These are phyloP conservation scores for Podaxis sp. DNA, from an alignment of 768 basidiomycete genomes.

Conservation along the genomic window DNA sequence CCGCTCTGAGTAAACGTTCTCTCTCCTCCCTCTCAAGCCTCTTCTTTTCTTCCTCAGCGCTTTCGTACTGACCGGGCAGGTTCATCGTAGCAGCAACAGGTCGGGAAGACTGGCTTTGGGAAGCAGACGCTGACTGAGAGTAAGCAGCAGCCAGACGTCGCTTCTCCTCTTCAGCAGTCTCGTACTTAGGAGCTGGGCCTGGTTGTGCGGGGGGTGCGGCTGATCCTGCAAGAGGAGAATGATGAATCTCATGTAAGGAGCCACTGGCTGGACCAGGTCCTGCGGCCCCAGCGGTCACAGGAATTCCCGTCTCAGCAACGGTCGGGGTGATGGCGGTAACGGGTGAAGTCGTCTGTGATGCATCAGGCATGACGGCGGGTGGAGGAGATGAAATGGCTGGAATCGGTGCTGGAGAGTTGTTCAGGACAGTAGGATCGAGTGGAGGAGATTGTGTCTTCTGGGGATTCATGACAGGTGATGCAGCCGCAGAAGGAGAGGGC, in stretches of 20 bases:
- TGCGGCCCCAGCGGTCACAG: slow-evolving; percentile 53
- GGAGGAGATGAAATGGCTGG: slow-evolving; percentile 24
- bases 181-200: slow-evolving; percentile 31
- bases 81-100: slow-evolving; percentile 1
- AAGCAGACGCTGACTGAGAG: slow-evolving; percentile 33
- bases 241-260: slow-evolving; percentile 54
- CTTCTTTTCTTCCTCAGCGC: slow-evolving; percentile 53
- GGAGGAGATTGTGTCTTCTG: slow-evolving; percentile 25
- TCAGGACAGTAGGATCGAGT: slow-evolving; percentile 34
- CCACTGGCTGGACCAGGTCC: slow-evolving; percentile 72
- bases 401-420: slow-evolving; percentile 39
- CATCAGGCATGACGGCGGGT: slow-evolving; percentile 19
- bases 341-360: slow-evolving; percentile 1
- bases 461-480: not conserved
- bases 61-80: slow-evolving; percentile 14
- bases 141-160: slow-evolving; percentile 45
- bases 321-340: slow-evolving; percentile 43
- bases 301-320: slow-evolving; percentile 76
- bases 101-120: slow-evolving; percentile 17
- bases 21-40: slow-evolving; percentile 63
- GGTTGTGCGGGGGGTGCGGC: slow-evolving; percentile 27
- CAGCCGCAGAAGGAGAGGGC: slow-evolving; percentile 13
- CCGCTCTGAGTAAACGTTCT: slow-evolving; percentile 45
- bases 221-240: slow-evolving; percentile 33
- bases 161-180: slow-evolving; percentile 69